Evolutionary conservation across 1,139 yeast genomes (phyloP).

Genomic region (Yamadazyma mexicana): DNA sequence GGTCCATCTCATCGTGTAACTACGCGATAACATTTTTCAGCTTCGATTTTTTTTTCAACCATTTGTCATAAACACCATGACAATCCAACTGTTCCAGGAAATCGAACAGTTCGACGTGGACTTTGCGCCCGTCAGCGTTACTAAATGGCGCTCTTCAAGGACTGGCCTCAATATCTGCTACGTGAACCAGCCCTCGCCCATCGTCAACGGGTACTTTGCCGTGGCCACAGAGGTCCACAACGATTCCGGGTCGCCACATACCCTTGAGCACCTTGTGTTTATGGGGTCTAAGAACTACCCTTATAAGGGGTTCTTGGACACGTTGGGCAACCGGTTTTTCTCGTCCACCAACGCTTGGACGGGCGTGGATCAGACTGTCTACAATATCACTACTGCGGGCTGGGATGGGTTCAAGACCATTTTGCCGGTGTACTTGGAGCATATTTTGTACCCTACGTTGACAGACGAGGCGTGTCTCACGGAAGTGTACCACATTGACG

Average conservation of each 20-base stretch:
- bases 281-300: slow-evolving; percentile 94
- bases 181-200: slow-evolving; percentile 79
- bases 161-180: slow-evolving; percentile 84
- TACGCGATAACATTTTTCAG: neutral
- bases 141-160: slow-evolving; percentile 69
- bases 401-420: slow-evolving; percentile 90
- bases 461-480: slow-evolving; percentile 90
- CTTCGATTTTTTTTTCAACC: neutral
- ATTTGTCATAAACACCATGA: slow-evolving; percentile 1
- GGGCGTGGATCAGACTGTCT: slow-evolving; percentile 92
- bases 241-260: slow-evolving; percentile 94
- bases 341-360: slow-evolving; percentile 98
- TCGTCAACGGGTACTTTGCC: slow-evolving; percentile 90
- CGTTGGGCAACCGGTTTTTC: slow-evolving; percentile 79
- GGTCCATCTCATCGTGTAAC: too few species aligned
- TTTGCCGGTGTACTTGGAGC: slow-evolving; percentile 89
- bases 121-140: slow-evolving; percentile 62
- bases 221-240: slow-evolving; percentile 89
- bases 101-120: slow-evolving; percentile 50
- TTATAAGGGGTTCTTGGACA: slow-evolving; percentile 86
- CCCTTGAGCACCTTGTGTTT: slow-evolving; percentile 89
- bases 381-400: slow-evolving; percentile 89
- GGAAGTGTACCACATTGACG: slow-evolving; percentile 94
- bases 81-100: slow-evolving; percentile 7
- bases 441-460: slow-evolving; percentile 77